A percentile compares a stretch with the other conserved stretches of the same genome.
Conservation (phyloP, 306 rosid species). For the Delonix regia region DNA sequence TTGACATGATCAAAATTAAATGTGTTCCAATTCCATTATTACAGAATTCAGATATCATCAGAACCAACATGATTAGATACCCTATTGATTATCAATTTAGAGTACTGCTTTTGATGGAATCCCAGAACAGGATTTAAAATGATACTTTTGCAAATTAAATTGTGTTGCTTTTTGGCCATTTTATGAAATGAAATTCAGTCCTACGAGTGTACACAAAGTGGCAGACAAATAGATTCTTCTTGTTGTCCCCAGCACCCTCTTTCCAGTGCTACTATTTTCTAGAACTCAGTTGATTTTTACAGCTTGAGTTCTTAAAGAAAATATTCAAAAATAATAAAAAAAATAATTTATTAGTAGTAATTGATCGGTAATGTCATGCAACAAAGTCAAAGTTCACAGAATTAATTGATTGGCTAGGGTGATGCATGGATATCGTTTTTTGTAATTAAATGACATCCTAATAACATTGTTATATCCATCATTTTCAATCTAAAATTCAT, state of each 20-base stretch:
- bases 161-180: constrained; percentile 21
- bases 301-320: background rate
- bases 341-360: background rate
- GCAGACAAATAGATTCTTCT: constrained; percentile 40
- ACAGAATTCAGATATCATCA: background rate
- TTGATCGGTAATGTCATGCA: too few species aligned
- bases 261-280: constrained; percentile 14
- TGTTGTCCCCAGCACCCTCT: constrained; percentile 41
- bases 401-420: background rate
- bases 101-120: constrained; percentile 38
- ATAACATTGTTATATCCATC: background rate
- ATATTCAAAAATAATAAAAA: background rate
- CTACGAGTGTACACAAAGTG: constrained; percentile 27
- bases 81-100: constrained; percentile 6
- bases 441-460: background rate
- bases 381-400: too few species aligned
- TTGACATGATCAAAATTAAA: background rate
- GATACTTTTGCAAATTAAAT: constrained; percentile 21
- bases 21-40: background rate
- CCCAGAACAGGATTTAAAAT: constrained; percentile 47
- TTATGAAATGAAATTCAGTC: constrained; percentile 32
- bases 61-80: constrained; percentile 26
- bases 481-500: constrained; percentile 4
- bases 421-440: constrained; percentile 14
- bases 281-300: background rate